Percentiles rank a stretch among this genome's conserved stretches.
Evolutionary conservation across 2,329 filamentous ascomycete genomes (phyloP).

Genomic region (Endoconidiophora polonica): DNA sequence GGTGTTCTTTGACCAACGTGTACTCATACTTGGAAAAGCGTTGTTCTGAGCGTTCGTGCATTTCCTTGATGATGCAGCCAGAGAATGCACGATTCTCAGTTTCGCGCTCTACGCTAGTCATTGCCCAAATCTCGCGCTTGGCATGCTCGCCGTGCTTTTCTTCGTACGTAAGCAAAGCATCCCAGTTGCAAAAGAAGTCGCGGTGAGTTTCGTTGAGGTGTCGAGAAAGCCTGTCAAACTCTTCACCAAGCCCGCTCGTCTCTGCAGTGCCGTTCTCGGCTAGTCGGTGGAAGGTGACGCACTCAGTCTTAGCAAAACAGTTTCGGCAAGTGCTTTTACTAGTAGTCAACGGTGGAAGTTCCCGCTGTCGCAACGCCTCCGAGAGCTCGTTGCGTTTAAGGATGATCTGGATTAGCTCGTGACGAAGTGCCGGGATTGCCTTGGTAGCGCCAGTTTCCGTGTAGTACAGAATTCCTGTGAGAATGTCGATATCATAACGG

Average conservation of each 20-base stretch:
- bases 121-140: constrained; percentile 85
- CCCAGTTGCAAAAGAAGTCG: constrained; percentile 89
- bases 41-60: constrained; percentile 42
- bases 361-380: constrained; percentile 65
- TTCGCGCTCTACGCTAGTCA: constrained; percentile 78
- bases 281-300: constrained; percentile 86
- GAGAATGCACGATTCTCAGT: constrained; percentile 79
- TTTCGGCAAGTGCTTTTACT: constrained; percentile 65
- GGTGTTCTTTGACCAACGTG: constrained; percentile 57
- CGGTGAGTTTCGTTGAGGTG: constrained; percentile 61
- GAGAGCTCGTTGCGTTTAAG: constrained; percentile 87
- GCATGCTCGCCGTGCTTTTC: constrained; percentile 80
- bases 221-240: constrained; percentile 65
- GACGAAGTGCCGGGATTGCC: constrained; percentile 67
- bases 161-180: constrained; percentile 80
- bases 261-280: constrained; percentile 70
- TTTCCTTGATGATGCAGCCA: constrained; percentile 50
- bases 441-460: constrained; percentile 79
- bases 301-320: constrained; percentile 81
- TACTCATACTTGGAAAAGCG: constrained; percentile 91
- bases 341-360: constrained; percentile 72
- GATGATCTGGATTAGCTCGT: constrained; percentile 89
- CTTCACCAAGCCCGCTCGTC: constrained; percentile 61
- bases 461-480: constrained; percentile 86
- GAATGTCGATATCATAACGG: constrained; percentile 82